phyloP scores from a whole-genome alignment of 2,329 filamentous ascomycete species.

The Claviceps sp. region DNA sequence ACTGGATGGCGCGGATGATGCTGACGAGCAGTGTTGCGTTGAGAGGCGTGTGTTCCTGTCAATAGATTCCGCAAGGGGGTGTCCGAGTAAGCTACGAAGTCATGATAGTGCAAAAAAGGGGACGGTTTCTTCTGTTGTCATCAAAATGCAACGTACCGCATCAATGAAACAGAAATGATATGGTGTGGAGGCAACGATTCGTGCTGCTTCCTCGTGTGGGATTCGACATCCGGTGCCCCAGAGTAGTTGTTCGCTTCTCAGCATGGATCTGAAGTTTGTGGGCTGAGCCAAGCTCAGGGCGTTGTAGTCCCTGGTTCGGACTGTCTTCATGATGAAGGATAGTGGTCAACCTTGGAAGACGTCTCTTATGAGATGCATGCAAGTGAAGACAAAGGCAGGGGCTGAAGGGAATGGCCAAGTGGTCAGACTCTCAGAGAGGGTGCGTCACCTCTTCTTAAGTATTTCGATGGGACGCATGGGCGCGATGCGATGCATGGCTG shows the following conservation, averaged over 20 bases:
- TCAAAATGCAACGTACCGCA: not conserved
- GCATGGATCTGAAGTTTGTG: constrained; percentile 3
- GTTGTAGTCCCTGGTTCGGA: constrained; percentile 1
- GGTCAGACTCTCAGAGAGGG: too few relatives aligned
- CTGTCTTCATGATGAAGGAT: not conserved
- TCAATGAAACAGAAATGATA: constrained; percentile 5
- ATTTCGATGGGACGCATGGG: too few relatives aligned
- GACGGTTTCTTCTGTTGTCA: too few relatives aligned
- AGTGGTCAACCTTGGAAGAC: too few relatives aligned
- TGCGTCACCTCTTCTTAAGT: too few relatives aligned
- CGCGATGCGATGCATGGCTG: too few relatives aligned
- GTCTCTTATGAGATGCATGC: too few relatives aligned
- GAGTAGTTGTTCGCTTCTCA: not conserved
- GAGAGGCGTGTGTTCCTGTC: constrained; percentile 4
- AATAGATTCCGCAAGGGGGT: not conserved
- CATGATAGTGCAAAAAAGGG: too few relatives aligned
- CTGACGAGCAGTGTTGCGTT: not conserved
- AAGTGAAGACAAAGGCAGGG: too few relatives aligned
- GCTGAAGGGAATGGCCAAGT: too few relatives aligned
- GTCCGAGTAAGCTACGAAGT: too few relatives aligned
- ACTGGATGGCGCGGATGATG: constrained; percentile 1
- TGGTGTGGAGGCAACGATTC: constrained; percentile 2
- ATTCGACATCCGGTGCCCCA: constrained; percentile 5
- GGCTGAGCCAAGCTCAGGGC: constrained; percentile 4
- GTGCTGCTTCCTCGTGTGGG: constrained; percentile 3